These are phyloP conservation scores for Colletotrichum tamarilloi DNA, from an alignment of 2,329 filamentous ascomycete genomes.

Conservation along the genomic window DNA sequence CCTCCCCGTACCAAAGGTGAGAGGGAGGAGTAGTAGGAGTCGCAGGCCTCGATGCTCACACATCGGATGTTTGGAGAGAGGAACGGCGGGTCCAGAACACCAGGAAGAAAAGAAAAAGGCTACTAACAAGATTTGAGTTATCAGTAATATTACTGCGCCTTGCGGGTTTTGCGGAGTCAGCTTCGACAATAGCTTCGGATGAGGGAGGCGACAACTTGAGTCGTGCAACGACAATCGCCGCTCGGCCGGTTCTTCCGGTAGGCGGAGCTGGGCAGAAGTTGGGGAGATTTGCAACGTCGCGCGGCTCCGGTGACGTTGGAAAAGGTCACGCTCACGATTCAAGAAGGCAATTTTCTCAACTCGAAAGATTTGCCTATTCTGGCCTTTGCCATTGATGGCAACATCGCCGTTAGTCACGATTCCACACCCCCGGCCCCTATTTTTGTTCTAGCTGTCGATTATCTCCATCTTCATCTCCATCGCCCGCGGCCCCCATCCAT, in stretches of 20 bases:
- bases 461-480: neutral
- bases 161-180: neutral
- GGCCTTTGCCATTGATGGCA: neutral
- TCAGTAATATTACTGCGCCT: conserved; percentile 7
- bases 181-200: conserved; percentile 9
- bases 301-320: neutral
- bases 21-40: neutral
- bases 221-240: neutral
- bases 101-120: neutral
- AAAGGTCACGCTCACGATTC: neutral
- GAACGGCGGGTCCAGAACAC: neutral
- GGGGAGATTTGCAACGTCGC: neutral
- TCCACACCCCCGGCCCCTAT: neutral
- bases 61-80: conserved; percentile 27
- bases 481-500: no score
- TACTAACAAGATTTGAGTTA: neutral
- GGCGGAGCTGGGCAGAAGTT: neutral
- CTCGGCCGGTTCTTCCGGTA: neutral
- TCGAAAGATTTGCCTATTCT: neutral
- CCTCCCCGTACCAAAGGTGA: neutral
- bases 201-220: neutral
- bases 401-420: neutral
- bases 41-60: conserved; percentile 5
- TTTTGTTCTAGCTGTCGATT: neutral
- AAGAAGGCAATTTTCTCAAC: neutral